phyloP scores from a whole-genome alignment of 2,329 filamentous ascomycete genomes.

The Decorospora gaudefroyi region DNA sequence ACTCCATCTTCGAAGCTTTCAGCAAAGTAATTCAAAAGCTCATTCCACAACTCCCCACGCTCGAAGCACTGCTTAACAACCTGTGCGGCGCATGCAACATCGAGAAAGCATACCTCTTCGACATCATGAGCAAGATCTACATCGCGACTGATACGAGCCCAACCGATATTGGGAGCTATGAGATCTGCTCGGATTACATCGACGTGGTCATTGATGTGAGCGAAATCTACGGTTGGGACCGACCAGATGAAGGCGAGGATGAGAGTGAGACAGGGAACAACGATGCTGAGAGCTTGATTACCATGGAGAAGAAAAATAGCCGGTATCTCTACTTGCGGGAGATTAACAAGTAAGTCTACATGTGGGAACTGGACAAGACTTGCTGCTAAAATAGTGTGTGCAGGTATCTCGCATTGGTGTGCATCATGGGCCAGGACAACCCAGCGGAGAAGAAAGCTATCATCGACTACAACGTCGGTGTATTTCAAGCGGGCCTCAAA shows the following conservation, averaged over 20 bases:
- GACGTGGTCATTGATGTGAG: conserved; percentile 97
- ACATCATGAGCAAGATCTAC: conserved; percentile 97
- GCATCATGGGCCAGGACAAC: conserved; percentile 81
- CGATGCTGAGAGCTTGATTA: conserved; percentile 66
- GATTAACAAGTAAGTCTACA: conserved; percentile 63
- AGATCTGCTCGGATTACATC: conserved; percentile 98
- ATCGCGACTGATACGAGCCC: conserved; percentile 94
- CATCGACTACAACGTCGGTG: conserved; percentile 85
- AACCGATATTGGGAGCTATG: conserved; percentile 93
- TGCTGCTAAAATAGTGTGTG: conserved; percentile 12
- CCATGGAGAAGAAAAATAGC: conserved; percentile 62
- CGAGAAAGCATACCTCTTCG: conserved; percentile 97
- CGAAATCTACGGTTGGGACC: conserved; percentile 85
- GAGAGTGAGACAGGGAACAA: conserved; percentile 53
- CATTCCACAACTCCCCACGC: conserved; percentile 86
- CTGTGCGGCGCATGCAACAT: conserved; percentile 92
- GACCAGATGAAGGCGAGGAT: conserved; percentile 41
- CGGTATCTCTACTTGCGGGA: conserved; percentile 67
- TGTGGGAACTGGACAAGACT: not conserved
- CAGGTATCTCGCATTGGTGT: conserved; percentile 78
- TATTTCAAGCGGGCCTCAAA: conserved; percentile 76
- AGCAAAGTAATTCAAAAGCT: conserved; percentile 98
- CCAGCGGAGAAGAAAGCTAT: conserved; percentile 81
- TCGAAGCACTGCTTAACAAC: conserved; percentile 92
- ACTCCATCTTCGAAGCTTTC: conserved; percentile 97